These are phyloP conservation scores for Diaporthe helianthi DNA, from an alignment of 2,329 filamentous ascomycete species.

Conservation along the genomic window DNA sequence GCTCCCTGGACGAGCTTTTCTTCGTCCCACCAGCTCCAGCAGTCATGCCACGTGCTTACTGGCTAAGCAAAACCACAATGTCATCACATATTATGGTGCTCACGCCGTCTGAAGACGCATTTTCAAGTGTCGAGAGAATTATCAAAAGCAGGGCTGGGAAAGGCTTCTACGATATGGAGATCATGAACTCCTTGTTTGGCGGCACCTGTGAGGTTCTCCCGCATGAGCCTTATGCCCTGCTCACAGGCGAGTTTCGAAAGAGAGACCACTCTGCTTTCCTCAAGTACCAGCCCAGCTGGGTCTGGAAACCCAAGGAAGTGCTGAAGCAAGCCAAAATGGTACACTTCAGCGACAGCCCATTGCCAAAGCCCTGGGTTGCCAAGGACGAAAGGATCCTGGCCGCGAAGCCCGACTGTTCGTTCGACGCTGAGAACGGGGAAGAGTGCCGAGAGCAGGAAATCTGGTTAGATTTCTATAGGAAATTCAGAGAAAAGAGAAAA, in stretches of 20 bases:
- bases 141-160: constrained; percentile 36
- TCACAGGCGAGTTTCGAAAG: constrained; percentile 66
- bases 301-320: constrained; percentile 42
- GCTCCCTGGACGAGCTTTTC: constrained; percentile 75
- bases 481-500: constrained; percentile 6
- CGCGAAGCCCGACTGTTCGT: constrained; percentile 44
- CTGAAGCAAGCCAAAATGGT: constrained; percentile 69
- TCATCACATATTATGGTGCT: constrained; percentile 69
- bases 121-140: constrained; percentile 45
- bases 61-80: constrained; percentile 64
- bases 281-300: background rate
- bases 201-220: constrained; percentile 67
- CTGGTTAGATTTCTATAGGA: constrained; percentile 16
- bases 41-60: constrained; percentile 76
- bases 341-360: constrained; percentile 76
- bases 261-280: constrained; percentile 54
- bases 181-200: constrained; percentile 68
- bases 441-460: constrained; percentile 17
- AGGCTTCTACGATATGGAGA: constrained; percentile 69
- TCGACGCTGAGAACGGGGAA: background rate
- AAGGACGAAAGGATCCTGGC: constrained; percentile 39
- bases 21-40: constrained; percentile 65
- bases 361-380: constrained; percentile 64
- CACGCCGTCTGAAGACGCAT: constrained; percentile 62
- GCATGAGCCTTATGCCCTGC: constrained; percentile 66